Conservation (phyloP, 106 monocot species). For the Iris macrosiphon region DNA sequence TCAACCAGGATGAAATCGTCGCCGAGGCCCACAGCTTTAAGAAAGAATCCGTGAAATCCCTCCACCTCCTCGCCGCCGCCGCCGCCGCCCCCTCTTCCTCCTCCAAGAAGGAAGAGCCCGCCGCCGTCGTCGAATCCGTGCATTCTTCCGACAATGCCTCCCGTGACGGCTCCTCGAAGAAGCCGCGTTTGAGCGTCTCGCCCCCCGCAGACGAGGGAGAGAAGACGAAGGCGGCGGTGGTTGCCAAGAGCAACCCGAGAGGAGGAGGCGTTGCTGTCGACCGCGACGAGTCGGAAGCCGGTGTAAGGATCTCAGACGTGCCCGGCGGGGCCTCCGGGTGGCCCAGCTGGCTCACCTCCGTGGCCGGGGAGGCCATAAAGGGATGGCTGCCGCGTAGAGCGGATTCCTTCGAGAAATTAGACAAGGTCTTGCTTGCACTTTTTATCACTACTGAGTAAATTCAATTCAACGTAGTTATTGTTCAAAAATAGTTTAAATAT, state of each 20-base stretch:
- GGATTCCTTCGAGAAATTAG: slow-evolving; percentile 62
- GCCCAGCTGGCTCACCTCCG: slow-evolving; percentile 65
- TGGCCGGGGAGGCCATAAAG: slow-evolving; percentile 55
- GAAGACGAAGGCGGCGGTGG: too few species aligned
- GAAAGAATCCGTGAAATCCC: slow-evolving; percentile 7
- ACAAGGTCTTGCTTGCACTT: slow-evolving; percentile 31
- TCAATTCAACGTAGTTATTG: too few species aligned
- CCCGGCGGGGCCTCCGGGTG: slow-evolving; percentile 48
- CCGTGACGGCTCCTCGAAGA: too few species aligned
- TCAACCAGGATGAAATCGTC: slow-evolving; percentile 9
- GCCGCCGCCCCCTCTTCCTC: too few species aligned
- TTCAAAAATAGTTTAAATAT: too few species aligned
- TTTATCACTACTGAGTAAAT: too few species aligned
- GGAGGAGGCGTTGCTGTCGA: too few species aligned
- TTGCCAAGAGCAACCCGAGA: not conserved
- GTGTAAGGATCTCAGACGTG: slow-evolving; percentile 8
- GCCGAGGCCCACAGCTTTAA: slow-evolving; percentile 1
- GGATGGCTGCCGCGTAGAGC: slow-evolving; percentile 69
- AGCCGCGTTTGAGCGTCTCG: not conserved
- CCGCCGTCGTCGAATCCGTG: not conserved
- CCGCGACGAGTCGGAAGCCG: not conserved
- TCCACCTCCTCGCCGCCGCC: not conserved
- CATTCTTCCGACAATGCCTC: not conserved
- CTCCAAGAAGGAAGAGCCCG: not conserved
- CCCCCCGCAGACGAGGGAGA: not conserved